phyloP scores from a whole-genome alignment of 129 eudicot genomes.

The Heracleum sosnowskyi region DNA sequence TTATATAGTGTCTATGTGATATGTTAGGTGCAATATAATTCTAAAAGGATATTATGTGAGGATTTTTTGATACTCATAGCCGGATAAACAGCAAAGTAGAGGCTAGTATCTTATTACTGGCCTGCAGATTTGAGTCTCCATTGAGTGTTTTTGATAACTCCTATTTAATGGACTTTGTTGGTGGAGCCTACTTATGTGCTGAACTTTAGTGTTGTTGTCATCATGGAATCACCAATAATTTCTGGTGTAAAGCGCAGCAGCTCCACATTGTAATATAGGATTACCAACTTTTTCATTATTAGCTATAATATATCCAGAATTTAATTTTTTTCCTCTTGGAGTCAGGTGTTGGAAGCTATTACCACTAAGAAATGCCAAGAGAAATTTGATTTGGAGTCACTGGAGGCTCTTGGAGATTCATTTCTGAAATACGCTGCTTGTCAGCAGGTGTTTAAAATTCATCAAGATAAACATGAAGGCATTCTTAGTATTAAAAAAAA shows the following conservation, averaged over 20 bases:
- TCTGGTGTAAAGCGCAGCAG: neutral
- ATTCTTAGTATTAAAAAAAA: slow-evolving; percentile 43
- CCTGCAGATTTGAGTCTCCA: neutral
- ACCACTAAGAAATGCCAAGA: slow-evolving; percentile 81
- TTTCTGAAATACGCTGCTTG: slow-evolving; percentile 74
- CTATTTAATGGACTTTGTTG: neutral
- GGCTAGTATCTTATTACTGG: neutral
- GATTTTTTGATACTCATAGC: neutral
- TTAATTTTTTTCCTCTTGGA: neutral
- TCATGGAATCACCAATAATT: neutral
- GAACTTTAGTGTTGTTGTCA: neutral
- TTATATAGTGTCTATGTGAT: neutral
- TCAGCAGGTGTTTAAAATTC: slow-evolving; percentile 54
- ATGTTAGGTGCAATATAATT: neutral
- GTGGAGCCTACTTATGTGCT: neutral
- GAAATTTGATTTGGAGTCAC: slow-evolving; percentile 60
- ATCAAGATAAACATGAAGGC: slow-evolving; percentile 66
- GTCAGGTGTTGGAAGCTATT: slow-evolving; percentile 72
- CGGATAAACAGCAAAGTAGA: neutral
- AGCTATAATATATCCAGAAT: neutral
- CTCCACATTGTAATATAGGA: neutral
- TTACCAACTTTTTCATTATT: neutral
- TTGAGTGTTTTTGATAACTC: neutral
- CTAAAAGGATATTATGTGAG: neutral
- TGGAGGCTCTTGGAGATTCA: slow-evolving; percentile 91